Percentiles rank a stretch among this genome's conserved stretches.
phyloP scores from a whole-genome alignment of 177 flowering plant genomes.

The Telopea speciosissima region DNA sequence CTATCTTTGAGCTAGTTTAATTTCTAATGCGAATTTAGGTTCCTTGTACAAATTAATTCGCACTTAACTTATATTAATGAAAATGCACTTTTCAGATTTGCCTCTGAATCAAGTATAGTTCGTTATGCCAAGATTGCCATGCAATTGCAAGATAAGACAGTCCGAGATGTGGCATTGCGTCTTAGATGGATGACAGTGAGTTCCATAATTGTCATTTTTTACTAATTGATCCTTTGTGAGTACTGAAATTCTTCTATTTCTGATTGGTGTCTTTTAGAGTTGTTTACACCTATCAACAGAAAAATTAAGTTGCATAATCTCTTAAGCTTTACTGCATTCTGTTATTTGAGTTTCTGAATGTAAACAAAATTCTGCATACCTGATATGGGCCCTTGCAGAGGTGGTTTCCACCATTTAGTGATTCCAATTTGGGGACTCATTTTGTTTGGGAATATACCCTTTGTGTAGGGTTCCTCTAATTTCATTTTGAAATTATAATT shows the following conservation, averaged over 20 bases:
- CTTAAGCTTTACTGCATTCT: background rate
- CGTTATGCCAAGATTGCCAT: conserved; percentile 68
- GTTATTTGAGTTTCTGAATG: background rate
- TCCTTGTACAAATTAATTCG: background rate
- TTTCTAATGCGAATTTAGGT: background rate
- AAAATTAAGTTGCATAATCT: background rate
- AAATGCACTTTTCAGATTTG: conserved; percentile 32
- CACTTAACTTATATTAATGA: background rate
- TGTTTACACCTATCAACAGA: background rate
- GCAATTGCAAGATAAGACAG: conserved; percentile 52
- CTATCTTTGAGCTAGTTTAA: background rate
- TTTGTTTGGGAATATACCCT: background rate
- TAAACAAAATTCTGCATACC: too few relatives aligned
- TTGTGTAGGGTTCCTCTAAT: background rate
- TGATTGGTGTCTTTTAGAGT: background rate
- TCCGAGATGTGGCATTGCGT: conserved; percentile 70
- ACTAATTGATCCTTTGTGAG: background rate
- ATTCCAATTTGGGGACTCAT: background rate
- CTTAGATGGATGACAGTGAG: conserved; percentile 76
- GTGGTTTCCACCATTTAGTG: background rate
- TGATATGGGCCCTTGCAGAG: background rate
- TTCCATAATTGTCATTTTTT: background rate
- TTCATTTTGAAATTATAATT: too few relatives aligned
- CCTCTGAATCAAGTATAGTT: conserved; percentile 39
- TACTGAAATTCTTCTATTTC: background rate